phyloP scores from a whole-genome alignment of 2,329 filamentous ascomycete genomes.

The Curvularia lunata region DNA sequence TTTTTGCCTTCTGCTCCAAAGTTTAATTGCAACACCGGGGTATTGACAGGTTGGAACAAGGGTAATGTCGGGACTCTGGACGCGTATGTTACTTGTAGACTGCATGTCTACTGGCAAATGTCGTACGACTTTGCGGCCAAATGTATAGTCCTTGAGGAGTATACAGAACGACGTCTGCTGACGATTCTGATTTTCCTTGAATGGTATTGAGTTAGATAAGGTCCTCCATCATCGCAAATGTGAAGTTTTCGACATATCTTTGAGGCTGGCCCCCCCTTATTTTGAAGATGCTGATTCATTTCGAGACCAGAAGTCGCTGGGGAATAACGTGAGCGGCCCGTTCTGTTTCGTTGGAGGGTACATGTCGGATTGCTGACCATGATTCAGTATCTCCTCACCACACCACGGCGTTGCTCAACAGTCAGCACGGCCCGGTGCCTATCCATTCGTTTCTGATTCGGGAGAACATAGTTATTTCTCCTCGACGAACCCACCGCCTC shows the following conservation, averaged over 20 bases:
- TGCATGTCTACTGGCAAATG: not conserved
- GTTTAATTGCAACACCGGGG: not conserved
- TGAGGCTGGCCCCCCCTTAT: constrained; percentile 3
- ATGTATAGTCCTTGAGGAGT: constrained; percentile 3
- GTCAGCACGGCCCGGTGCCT: not conserved
- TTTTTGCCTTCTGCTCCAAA: constrained; percentile 1
- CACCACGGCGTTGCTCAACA: not conserved
- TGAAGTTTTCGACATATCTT: constrained; percentile 7
- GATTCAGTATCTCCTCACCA: constrained; percentile 2
- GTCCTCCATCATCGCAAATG: constrained; percentile 14
- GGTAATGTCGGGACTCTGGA: not conserved
- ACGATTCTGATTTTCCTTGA: not conserved
- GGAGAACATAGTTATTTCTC: not conserved
- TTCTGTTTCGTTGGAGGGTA: not conserved
- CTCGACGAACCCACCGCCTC: not conserved
- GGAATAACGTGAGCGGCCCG: constrained; percentile 18
- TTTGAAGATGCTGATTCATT: constrained; percentile 18
- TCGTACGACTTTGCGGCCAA: not conserved
- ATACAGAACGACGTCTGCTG: not conserved
- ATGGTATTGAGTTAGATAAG: constrained; percentile 14
- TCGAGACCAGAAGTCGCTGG: constrained; percentile 15
- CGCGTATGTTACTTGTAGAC: not conserved
- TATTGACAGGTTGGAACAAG: not conserved
- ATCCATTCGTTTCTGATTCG: constrained; percentile 1
- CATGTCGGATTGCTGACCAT: constrained; percentile 3